These are phyloP conservation scores for Spinacia oleracea DNA, from an alignment of 179 eudicot species.

Conservation along the genomic window DNA sequence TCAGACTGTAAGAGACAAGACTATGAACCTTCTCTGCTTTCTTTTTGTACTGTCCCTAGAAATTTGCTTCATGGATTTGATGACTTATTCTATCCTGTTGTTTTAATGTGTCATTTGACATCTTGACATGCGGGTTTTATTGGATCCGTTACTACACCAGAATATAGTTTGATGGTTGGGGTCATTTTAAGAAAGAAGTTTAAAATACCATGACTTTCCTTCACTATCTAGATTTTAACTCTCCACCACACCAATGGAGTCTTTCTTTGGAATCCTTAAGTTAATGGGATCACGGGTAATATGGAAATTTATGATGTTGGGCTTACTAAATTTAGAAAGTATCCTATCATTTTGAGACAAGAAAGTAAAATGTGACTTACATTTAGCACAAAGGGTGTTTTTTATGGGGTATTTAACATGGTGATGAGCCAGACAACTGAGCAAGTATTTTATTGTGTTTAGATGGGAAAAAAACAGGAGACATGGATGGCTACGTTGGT, in stretches of 20 bases:
- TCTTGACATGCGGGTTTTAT: neutral
- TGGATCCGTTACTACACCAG: neutral
- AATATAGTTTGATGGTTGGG: too few species aligned
- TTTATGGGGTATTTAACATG: neutral
- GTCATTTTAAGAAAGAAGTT: too few species aligned
- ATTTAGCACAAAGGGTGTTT: too few species aligned
- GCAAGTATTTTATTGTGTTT: slow-evolving; percentile 8
- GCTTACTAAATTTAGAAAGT: too few species aligned
- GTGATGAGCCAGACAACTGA: neutral
- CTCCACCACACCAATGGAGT: neutral
- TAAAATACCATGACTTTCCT: too few species aligned
- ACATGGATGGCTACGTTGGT: slow-evolving; percentile 94
- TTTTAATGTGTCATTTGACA: neutral
- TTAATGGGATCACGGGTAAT: too few species aligned
- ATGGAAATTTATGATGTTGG: too few species aligned
- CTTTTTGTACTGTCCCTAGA: neutral
- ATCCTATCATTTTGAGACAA: too few species aligned
- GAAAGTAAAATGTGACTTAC: too few species aligned
- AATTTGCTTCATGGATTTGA: neutral
- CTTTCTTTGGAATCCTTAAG: too few species aligned
- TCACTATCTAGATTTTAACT: too few species aligned
- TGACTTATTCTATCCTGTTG: neutral
- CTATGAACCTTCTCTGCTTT: neutral
- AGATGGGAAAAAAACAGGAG: slow-evolving; percentile 70
- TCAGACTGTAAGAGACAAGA: slow-evolving; percentile 56